Evolutionary conservation across 2,329 filamentous ascomycete genomes (phyloP), one percentile per base, ranked within the genome.

Genomic region (Alternaria arborescens): DNA sequence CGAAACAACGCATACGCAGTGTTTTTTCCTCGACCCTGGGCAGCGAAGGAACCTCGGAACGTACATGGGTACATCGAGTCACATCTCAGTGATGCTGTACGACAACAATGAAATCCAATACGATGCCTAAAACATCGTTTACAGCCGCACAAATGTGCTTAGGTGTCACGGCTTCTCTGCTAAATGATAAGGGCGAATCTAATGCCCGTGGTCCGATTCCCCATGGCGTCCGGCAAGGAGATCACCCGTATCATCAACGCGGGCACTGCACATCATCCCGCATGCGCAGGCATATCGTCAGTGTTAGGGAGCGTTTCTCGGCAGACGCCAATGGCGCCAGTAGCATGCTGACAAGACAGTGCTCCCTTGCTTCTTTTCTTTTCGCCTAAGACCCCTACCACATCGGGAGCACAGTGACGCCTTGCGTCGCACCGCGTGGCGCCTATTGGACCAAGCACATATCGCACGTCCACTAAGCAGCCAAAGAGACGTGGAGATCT

Each of bases 41-140:
- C 54, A 44, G 52, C 46, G 46, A 67, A 64, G 62, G 46, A 24
- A 28, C 22, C 55, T 58, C 62, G 59, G 61, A 55, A 61, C 51
- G 53, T 30, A 62, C 66, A 63, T 66, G 55, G 54, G 53, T 30
- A 62, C 66, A 64, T 66, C 59, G 54, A 68, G 73, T 74, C 75
- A 76, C 75, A 73, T 74, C 73, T 70, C 70, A 65, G 46, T 61
- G 60, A 70, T 66, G 70, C 62, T 64, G 75, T 77, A 68, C 64
- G 11, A 71, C 72, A 38, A 64, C 64, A 62, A 65, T 55, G 61
- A 64, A 60, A 54, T 57, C 65, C 61, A 64, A 69, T 62, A 58
- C 61, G 55, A 70, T 62, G 64, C 64, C 61, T 61, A 62, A 50
- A 46, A 64, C 62, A 44, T 48, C 57, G 62, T 52, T 60, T 55